Evolutionary conservation across 495 filamentous ascomycete species (phyloP).

Genomic region (Penicillium subrubescens): DNA sequence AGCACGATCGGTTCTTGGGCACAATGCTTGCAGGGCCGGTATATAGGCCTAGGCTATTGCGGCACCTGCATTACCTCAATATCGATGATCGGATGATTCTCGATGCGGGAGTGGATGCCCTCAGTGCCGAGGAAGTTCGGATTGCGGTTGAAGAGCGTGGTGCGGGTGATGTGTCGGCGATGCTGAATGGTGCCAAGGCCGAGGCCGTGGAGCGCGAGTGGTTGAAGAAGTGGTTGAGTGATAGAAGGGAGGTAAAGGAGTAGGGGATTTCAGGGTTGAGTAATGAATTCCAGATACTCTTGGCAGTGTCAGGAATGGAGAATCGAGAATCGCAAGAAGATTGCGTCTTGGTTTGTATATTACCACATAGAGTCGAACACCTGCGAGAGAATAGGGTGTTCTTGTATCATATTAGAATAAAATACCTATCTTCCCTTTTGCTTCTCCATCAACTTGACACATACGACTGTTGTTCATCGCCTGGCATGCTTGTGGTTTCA

Average conservation of each 20-base stretch:
- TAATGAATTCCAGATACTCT: background rate
- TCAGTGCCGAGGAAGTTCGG: constrained; percentile 57
- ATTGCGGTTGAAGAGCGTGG: constrained; percentile 57
- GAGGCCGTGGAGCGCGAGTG: constrained; percentile 38
- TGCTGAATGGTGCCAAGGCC: constrained; percentile 16
- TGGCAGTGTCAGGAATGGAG: background rate
- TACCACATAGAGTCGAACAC: background rate
- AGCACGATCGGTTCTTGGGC: constrained; percentile 32
- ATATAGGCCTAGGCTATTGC: constrained; percentile 44
- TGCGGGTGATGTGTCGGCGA: constrained; percentile 34
- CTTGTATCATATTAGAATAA: background rate
- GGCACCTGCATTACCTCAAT: constrained; percentile 53
- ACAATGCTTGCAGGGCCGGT: constrained; percentile 31
- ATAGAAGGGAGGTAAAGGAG: background rate
- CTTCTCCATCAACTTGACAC: background rate
- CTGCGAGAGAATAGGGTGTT: background rate
- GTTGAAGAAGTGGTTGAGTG: constrained; percentile 42
- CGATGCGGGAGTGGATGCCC: constrained; percentile 50
- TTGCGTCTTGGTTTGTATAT: background rate
- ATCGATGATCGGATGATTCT: constrained; percentile 62
- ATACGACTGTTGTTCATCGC: background rate
- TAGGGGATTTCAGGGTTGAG: background rate
- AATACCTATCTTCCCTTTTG: background rate
- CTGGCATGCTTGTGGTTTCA: background rate
- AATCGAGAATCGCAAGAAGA: background rate